Evolutionary conservation across 2,329 filamentous ascomycete genomes (phyloP).

Genomic region (Paradendryphiella salina): DNA sequence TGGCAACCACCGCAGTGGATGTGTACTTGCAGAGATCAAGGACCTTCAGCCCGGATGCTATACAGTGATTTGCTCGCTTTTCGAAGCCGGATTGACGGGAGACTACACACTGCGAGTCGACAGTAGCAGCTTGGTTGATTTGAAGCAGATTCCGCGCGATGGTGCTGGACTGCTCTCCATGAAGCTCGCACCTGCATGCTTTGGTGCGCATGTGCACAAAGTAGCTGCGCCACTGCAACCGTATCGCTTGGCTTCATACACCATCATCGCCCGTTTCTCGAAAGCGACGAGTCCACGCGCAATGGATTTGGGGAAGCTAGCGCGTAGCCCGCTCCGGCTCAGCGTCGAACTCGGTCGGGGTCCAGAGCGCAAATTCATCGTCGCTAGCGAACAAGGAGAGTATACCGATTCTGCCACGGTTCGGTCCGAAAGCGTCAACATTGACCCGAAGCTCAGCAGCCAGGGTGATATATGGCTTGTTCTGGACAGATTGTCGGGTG

Average conservation of each 20-base stretch:
- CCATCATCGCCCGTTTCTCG: slow-evolving; percentile 57
- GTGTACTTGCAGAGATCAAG: slow-evolving; percentile 67
- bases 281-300: slow-evolving; percentile 36
- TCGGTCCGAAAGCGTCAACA: slow-evolving; percentile 72
- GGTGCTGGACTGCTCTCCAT: slow-evolving; percentile 73
- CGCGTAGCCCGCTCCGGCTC: slow-evolving; percentile 63
- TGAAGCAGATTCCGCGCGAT: slow-evolving; percentile 69
- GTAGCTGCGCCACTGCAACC: slow-evolving; percentile 58
- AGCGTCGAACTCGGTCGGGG: slow-evolving; percentile 74
- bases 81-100: slow-evolving; percentile 76
- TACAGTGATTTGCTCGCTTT: slow-evolving; percentile 88
- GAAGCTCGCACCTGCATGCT: slow-evolving; percentile 59
- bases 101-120: slow-evolving; percentile 76
- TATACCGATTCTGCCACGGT: slow-evolving; percentile 71
- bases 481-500: slow-evolving; percentile 74
- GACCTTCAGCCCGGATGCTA: slow-evolving; percentile 73
- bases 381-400: slow-evolving; percentile 69
- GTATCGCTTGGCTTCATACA: slow-evolving; percentile 63
- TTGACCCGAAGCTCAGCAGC: slow-evolving; percentile 64
- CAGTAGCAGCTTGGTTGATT: slow-evolving; percentile 59
- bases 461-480: slow-evolving; percentile 74
- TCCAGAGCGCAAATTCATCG: slow-evolving; percentile 66
- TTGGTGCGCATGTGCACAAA: slow-evolving; percentile 55
- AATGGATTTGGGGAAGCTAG: slow-evolving; percentile 32
- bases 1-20: slow-evolving; percentile 84